phyloP scores from a whole-genome alignment of 176 grass and related monocot genomes.

The Avena atlantica region DNA sequence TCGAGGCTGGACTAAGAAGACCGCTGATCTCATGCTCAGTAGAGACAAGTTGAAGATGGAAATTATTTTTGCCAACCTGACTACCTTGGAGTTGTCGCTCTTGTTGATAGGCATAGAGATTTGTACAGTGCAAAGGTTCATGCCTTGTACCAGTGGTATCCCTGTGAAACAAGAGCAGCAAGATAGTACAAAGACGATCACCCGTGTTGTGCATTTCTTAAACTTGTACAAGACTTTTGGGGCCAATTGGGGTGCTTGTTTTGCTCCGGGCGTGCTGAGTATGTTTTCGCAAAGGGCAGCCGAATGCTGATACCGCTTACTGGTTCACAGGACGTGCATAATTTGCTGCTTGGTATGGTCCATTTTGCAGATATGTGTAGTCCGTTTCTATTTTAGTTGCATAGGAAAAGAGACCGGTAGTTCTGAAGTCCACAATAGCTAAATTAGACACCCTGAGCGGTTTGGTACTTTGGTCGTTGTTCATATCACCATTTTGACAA shows the following conservation, averaged over 20 bases:
- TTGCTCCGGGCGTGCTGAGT: background rate
- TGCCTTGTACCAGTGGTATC: background rate
- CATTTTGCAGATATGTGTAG: constrained; percentile 19
- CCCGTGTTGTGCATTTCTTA: constrained; percentile 23
- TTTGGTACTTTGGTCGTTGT: too few species aligned
- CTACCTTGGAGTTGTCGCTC: background rate
- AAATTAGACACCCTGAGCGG: background rate
- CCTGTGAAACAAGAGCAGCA: constrained; percentile 11
- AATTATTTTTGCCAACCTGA: constrained; percentile 24
- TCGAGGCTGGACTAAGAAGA: constrained; percentile 62
- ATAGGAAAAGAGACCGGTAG: constrained; percentile 20
- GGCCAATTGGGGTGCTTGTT: constrained; percentile 24
- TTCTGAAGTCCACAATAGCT: background rate
- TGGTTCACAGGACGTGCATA: constrained; percentile 10
- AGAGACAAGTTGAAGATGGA: constrained; percentile 24
- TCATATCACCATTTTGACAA: too few species aligned
- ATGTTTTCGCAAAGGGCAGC: background rate
- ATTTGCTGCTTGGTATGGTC: constrained; percentile 11
- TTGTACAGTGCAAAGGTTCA: constrained; percentile 46
- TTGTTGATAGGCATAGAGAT: constrained; percentile 42
- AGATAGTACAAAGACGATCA: background rate
- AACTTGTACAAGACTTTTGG: constrained; percentile 27
- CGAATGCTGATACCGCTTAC: background rate
- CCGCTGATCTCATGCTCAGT: constrained; percentile 50
- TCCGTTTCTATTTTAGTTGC: background rate